Conservation (phyloP, 306 rosid species). For the Lablab purpureus region DNA sequence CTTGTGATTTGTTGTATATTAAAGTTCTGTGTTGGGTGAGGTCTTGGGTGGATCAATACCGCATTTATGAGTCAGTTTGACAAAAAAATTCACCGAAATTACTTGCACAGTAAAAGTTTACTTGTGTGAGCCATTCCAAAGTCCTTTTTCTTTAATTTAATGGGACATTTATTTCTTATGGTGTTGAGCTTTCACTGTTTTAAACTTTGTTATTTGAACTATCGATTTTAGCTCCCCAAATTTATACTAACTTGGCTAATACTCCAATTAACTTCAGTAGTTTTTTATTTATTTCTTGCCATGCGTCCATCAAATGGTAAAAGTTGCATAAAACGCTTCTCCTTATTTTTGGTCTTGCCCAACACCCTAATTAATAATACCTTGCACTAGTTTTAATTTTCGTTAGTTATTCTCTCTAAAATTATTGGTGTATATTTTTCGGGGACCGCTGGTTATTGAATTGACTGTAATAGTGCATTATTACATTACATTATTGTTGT, state of each 20-base stretch:
- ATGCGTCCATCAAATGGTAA: not conserved
- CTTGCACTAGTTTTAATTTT: constrained; percentile 13
- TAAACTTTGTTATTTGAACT: not conserved
- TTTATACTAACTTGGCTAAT: constrained; percentile 12
- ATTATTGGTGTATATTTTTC: not conserved
- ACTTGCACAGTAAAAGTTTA: constrained; percentile 30
- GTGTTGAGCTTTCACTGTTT: constrained; percentile 17
- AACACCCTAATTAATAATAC: not conserved
- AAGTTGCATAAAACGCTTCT: not conserved
- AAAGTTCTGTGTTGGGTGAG: not conserved
- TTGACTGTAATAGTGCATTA: not conserved
- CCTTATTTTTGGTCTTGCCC: not conserved
- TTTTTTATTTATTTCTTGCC: constrained; percentile 13
- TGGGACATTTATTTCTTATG: not conserved
- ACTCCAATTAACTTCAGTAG: not conserved
- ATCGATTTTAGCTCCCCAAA: not conserved
- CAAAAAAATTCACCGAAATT: constrained; percentile 2
- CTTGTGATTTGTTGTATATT: not conserved
- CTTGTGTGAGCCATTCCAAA: not conserved
- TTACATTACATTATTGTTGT: constrained; percentile 29
- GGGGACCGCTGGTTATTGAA: not conserved
- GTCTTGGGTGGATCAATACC: constrained; percentile 14
- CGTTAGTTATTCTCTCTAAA: constrained; percentile 3
- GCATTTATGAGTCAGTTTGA: constrained; percentile 16
- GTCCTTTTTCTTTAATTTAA: not conserved